Evolutionary conservation across 2,329 filamentous ascomycete genomes (phyloP).

Genomic region (Beauveria australis): DNA sequence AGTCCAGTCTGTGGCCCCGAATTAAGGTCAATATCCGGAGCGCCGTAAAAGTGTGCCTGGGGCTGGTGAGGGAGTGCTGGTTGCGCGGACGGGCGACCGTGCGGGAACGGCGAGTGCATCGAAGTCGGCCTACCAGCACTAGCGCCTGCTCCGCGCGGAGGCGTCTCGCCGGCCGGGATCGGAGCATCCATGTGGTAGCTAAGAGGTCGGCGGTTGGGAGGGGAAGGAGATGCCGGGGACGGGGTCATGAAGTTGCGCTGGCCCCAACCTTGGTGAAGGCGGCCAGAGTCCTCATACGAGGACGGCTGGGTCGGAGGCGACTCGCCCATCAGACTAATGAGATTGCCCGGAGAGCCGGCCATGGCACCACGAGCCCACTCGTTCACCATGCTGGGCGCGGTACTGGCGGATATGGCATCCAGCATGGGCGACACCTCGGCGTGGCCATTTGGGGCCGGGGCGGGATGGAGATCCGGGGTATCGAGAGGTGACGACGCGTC

Average conservation of each 20-base stretch:
- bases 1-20: slow-evolving; percentile 46
- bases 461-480: slow-evolving; percentile 38
- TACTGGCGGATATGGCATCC: slow-evolving; percentile 40
- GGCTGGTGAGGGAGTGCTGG: slow-evolving; percentile 67
- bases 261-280: slow-evolving; percentile 34
- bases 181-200: slow-evolving; percentile 47
- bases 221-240: slow-evolving; percentile 35
- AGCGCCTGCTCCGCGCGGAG: slow-evolving; percentile 26
- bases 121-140: slow-evolving; percentile 35
- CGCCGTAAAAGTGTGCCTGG: slow-evolving; percentile 69
- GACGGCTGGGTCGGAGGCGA: slow-evolving; percentile 35
- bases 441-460: slow-evolving; percentile 33
- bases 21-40: slow-evolving; percentile 67
- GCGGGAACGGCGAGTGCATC: slow-evolving; percentile 42
- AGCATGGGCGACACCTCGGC: slow-evolving; percentile 37
- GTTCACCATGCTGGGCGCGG: slow-evolving; percentile 37
- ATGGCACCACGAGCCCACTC: slow-evolving; percentile 37
- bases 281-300: slow-evolving; percentile 31
- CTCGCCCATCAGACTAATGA: slow-evolving; percentile 33
- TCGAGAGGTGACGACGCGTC: slow-evolving; percentile 36
- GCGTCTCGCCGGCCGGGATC: slow-evolving; percentile 33
- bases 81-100: slow-evolving; percentile 38
- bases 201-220: slow-evolving; percentile 36
- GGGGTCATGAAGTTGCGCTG: slow-evolving; percentile 37
- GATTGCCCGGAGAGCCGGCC: slow-evolving; percentile 36